These are phyloP conservation scores for Trichophyton mentagrophytes DNA, from an alignment of 2,329 filamentous ascomycete species.

Conservation along the genomic window DNA sequence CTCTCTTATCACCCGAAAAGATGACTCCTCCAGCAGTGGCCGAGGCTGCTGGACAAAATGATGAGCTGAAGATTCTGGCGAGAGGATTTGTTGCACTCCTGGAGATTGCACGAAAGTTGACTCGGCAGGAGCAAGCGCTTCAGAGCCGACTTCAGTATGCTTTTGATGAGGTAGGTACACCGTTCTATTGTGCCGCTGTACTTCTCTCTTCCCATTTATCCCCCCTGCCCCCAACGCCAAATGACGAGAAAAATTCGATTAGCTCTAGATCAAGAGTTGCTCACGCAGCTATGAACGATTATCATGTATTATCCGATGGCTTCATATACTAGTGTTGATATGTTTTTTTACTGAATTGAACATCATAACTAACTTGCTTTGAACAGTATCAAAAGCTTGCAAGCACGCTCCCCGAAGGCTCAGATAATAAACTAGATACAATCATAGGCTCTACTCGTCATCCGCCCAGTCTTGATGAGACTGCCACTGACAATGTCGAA, in stretches of 20 bases:
- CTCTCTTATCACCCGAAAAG: background rate
- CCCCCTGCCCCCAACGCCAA: conserved; percentile 14
- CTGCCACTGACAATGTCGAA: conserved; percentile 6
- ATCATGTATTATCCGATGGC: conserved; percentile 43
- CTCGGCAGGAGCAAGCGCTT: conserved; percentile 28
- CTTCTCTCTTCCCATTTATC: conserved; percentile 3
- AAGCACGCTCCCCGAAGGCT: conserved; percentile 20
- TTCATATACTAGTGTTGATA: conserved; percentile 17
- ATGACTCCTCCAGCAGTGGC: background rate
- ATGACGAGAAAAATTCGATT: conserved; percentile 45
- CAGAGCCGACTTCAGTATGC: conserved; percentile 27
- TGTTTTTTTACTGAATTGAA: background rate
- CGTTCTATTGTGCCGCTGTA: conserved; percentile 3
- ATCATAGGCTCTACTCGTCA: background rate
- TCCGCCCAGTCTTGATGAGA: background rate
- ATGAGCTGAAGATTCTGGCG: conserved; percentile 23
- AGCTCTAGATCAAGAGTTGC: conserved; percentile 76
- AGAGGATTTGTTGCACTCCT: conserved; percentile 32
- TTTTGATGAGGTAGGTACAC: conserved; percentile 28
- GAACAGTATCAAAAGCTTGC: conserved; percentile 26
- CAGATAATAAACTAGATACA: conserved; percentile 9
- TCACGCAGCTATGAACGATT: conserved; percentile 50
- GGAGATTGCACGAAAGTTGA: conserved; percentile 29
- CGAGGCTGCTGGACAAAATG: conserved; percentile 21
- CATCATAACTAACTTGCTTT: conserved; percentile 19